Evolutionary conservation across 306 rosid genomes (phyloP), one percentile per base, ranked within the genome.

Genomic region (Cajanus cajan): DNA sequence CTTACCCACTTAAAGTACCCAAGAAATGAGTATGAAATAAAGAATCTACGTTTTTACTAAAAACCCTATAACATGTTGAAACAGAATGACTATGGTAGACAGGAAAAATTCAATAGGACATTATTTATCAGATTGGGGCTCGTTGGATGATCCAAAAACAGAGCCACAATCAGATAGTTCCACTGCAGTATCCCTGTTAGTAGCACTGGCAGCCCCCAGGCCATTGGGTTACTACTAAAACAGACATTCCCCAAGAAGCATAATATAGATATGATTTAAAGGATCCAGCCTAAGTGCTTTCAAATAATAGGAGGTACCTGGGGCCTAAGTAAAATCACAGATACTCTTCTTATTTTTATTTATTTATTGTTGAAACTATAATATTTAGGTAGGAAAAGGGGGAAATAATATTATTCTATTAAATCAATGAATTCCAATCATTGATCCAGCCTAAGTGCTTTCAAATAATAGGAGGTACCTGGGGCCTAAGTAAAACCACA

Each of bases 51-150:
- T 51, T 34, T 65, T 55, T 69, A 37, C 8, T 28, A 67, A 39
- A 34, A 39, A 40, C 67, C 18, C 12, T 47, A 45, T 43, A 51
- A 19, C 8, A 16, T 61, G 54, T 51, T 13, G 43, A 77, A 39
- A 39, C 18, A 48, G 33, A 73, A 16, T 40, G 14, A 63, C 36
- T n/a, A n/a, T 28, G 36, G 9, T 41, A 66, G 22, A 65, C 18
- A 54, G 39, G 74, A 18, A 67, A 74, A 48, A 57, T 66, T 50
- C 58, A 45, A 28, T 58, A 11, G 6, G 80, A 45, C 47, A 36
- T 7, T 18, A 48, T 55, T 65, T n/a, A 84, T 84, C 40, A 59
- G 41, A 75, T 59, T 62, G 44, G 21, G 41, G 43, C 74, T 73
- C 66, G 10, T 39, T 10, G 73, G 65, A 48, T 71, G 25, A 74